Evolutionary conservation across 176 grass and related monocot species (phyloP).

Genomic region (Leersia perrieri): DNA sequence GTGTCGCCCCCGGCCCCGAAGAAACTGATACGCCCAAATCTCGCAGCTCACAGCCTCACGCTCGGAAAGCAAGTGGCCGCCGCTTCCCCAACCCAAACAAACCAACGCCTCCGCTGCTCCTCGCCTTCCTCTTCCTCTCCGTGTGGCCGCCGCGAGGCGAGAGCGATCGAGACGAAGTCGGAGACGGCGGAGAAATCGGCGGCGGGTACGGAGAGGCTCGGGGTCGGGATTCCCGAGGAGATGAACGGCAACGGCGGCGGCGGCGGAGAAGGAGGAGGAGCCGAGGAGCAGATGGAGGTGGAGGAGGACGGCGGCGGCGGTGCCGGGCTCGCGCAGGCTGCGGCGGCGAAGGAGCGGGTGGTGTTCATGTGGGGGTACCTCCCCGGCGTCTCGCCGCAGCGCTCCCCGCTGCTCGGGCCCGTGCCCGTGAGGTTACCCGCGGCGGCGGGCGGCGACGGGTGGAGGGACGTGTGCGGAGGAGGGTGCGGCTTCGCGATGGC

Average conservation of each 20-base stretch:
- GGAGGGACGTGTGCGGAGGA: constrained; percentile 86
- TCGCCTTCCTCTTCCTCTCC: background rate
- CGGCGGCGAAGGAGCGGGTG: constrained; percentile 48
- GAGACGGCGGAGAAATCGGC: background rate
- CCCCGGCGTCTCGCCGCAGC: constrained; percentile 85
- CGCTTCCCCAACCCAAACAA: constrained; percentile 24
- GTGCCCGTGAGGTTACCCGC: constrained; percentile 64
- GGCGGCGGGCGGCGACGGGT: constrained; percentile 54
- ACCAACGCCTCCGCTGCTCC: constrained; percentile 15
- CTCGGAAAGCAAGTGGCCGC: constrained; percentile 30
- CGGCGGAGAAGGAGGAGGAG: constrained; percentile 39
- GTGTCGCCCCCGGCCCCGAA: constrained; percentile 52
- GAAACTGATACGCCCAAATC: constrained; percentile 74
- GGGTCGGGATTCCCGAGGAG: background rate
- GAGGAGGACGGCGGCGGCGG: constrained; percentile 30
- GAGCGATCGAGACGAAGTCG: constrained; percentile 3
- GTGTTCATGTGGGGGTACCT: constrained; percentile 99
- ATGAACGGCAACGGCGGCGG: constrained; percentile 62
- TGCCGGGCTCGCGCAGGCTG: background rate
- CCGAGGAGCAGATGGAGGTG: constrained; percentile 45
- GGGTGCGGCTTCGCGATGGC: constrained; percentile 98
- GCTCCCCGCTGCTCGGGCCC: constrained; percentile 83
- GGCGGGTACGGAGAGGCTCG: background rate
- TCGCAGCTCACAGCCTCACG: constrained; percentile 42
- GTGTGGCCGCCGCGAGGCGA: constrained; percentile 24